Evolutionary conservation across 306 rosid species (phyloP).

Genomic region (Aeschynomene evenia): DNA sequence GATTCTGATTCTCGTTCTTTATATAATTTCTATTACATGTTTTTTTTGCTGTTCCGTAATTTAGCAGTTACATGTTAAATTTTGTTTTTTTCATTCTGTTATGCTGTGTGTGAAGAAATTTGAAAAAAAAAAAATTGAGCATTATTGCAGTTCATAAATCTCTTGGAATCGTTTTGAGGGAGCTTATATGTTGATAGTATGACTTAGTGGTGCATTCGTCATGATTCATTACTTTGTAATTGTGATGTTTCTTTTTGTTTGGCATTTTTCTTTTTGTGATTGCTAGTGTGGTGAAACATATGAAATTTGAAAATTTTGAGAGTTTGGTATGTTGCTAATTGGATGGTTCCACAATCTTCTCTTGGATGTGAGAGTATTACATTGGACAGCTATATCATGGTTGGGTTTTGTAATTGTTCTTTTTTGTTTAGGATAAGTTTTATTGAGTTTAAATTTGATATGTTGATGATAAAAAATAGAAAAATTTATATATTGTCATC

Average conservation of each 20-base stretch:
- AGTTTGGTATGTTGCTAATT: neutral
- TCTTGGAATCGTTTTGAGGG: neutral
- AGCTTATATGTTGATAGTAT: neutral
- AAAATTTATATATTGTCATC: too few species aligned
- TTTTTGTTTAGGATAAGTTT: neutral
- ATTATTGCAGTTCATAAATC: neutral
- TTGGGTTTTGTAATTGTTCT: slow-evolving; percentile 4
- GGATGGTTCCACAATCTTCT: neutral
- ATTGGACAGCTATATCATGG: neutral
- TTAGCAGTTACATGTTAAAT: neutral
- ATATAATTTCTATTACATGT: neutral
- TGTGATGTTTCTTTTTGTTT: neutral
- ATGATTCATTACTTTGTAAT: neutral
- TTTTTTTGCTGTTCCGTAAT: neutral
- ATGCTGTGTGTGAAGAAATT: neutral
- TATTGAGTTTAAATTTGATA: too few species aligned
- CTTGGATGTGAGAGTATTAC: neutral
- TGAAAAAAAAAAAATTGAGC: neutral
- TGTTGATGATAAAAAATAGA: too few species aligned
- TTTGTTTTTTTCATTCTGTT: neutral
- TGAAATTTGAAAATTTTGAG: slow-evolving; percentile 18
- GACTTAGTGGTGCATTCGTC: neutral
- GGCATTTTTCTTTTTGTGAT: neutral
- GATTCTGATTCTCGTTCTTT: neutral
- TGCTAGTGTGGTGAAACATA: slow-evolving; percentile 1